Base-by-base conservation (phyloP, 768 basidiomycete species). In the Tricholoma sp. region DNA sequence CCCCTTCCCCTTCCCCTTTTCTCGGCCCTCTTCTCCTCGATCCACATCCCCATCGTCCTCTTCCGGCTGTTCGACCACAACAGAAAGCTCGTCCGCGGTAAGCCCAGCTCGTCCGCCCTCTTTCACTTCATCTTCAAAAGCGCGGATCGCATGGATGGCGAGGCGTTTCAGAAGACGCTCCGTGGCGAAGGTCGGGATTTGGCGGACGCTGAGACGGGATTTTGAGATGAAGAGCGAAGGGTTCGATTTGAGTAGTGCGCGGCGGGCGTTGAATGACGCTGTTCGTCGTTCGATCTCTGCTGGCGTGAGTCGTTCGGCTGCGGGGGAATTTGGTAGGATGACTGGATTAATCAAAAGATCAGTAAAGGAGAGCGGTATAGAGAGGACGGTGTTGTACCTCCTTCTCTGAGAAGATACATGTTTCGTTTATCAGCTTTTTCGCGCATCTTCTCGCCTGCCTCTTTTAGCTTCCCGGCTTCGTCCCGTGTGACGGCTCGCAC, bases 401-500 rank as follows among this genome's bases (percentile, higher is more conserved):
- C 97, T 82, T 99, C 97, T 11, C 92, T 84, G 62, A 99, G 80
- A 57, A 99, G 83, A 68, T 99, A 98, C 67, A 97, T 84, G 67
- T 98, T 97, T 20, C 96, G 82, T 68, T 96, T 95, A 71, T 99
- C 97, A 0, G 87, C 86, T 70, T 95, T 95, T 70, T 93, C 85
- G 49, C 93, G 80, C 58, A 81, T 78, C 65, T 84, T 86, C 67
- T 95, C 94, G 3, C 89, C 88, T 15, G 88, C 90, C 59, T 97
- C 94, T 66, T 89, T 91, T 48, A 98, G 80, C 69, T 89, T 89
- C 4, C 83, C 80, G 6, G 97, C 97, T 61, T 89, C 81, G 59
- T 95, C 94, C 52, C 94, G 76, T 1, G 93, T 94, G 31, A 99
- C 94, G 2, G 97, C 97, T 9, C 86, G 83, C 15, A 87, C 83